Conservation (phyloP, 2,329 filamentous ascomycete species). For the Aureobasidium sp. region DNA sequence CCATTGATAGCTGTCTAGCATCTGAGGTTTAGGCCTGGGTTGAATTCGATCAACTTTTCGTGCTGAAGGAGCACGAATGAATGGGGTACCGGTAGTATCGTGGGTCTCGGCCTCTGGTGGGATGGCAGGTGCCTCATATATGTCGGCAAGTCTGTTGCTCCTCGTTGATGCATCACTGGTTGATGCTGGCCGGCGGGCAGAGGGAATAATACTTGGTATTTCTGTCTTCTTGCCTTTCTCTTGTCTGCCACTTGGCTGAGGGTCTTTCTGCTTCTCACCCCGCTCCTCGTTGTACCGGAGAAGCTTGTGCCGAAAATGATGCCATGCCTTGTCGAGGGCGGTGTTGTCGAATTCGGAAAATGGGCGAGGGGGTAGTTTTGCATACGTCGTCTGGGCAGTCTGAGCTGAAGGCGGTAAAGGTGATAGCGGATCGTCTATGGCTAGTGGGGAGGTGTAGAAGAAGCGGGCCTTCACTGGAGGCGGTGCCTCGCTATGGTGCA, state of each 20-base stretch:
- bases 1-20: slow-evolving; percentile 41
- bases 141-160: not conserved
- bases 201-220: not conserved
- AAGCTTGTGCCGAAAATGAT: slow-evolving; percentile 25
- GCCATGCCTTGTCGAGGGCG: slow-evolving; percentile 28
- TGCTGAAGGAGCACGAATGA: slow-evolving; percentile 39
- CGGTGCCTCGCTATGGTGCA: slow-evolving; percentile 29
- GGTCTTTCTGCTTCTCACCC: slow-evolving; percentile 21
- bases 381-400: slow-evolving; percentile 15
- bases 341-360: slow-evolving; percentile 30
- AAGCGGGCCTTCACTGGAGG: slow-evolving; percentile 27
- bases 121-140: slow-evolving; percentile 11
- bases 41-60: slow-evolving; percentile 15
- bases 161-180: slow-evolving; percentile 1
- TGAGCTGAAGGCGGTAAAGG: slow-evolving; percentile 25
- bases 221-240: slow-evolving; percentile 8
- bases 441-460: slow-evolving; percentile 28
- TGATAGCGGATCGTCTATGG: slow-evolving; percentile 32
- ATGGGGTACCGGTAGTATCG: slow-evolving; percentile 40
- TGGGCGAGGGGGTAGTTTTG: slow-evolving; percentile 25
- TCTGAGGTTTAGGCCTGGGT: slow-evolving; percentile 27
- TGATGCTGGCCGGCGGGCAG: not conserved
- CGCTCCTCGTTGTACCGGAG: slow-evolving; percentile 25
- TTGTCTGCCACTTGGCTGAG: not conserved
- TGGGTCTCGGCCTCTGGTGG: slow-evolving; percentile 13